A percentile compares a stretch with the other conserved stretches of the same genome.
These are phyloP conservation scores for Raphanus hybrid DNA, from an alignment of 441 rosid genomes.

Conservation along the genomic window DNA sequence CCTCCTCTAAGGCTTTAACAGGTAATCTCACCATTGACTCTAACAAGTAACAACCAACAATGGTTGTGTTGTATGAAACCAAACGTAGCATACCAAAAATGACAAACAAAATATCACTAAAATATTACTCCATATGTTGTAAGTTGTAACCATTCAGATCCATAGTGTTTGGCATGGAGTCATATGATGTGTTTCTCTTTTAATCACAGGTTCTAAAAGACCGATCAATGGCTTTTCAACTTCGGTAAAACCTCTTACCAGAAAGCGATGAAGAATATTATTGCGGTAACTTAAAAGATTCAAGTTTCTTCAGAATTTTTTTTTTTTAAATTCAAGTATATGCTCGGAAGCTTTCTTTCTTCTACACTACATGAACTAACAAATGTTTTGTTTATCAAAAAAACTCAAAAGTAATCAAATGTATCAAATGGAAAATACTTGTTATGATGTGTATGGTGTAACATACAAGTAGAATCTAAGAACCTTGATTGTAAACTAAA, in stretches of 20 bases:
- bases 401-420: too few relatives aligned
- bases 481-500: not conserved
- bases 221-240: slow-evolving; percentile 1
- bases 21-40: not conserved
- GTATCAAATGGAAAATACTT: not conserved
- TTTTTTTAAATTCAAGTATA: not conserved
- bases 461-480: not conserved
- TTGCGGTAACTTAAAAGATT: not conserved
- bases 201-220: slow-evolving; percentile 7
- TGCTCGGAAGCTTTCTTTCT: too few relatives aligned
- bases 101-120: not conserved
- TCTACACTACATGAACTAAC: too few relatives aligned
- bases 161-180: not conserved
- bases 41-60: not conserved
- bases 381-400: too few relatives aligned
- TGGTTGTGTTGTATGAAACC: not conserved
- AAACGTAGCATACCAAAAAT: not conserved
- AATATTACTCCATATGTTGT: not conserved
- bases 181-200: slow-evolving; percentile 1
- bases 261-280: not conserved
- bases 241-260: not conserved
- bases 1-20: slow-evolving; percentile 3
- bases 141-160: not conserved
- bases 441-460: not conserved
- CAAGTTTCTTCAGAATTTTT: not conserved